Evolutionary conservation across 441 rosid species (phyloP).

Genomic region (Kokia cookei): DNA sequence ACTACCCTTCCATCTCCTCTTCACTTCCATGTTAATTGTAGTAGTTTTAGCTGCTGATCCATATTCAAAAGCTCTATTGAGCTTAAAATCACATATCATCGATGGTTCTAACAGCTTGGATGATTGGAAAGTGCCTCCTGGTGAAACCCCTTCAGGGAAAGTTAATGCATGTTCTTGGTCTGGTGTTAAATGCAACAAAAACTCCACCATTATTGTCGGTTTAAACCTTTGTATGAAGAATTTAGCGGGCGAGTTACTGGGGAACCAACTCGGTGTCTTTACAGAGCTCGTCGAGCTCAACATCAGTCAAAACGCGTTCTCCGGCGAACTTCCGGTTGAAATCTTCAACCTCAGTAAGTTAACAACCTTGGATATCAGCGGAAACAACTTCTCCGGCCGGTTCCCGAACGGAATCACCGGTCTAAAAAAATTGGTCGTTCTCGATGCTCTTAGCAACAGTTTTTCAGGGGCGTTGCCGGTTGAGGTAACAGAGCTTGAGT

Average conservation of each 20-base stretch:
- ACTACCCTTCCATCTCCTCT: constrained; percentile 19
- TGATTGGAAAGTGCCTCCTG: constrained; percentile 60
- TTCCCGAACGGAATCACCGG: constrained; percentile 53
- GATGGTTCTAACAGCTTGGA: constrained; percentile 37
- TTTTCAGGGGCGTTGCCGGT: constrained; percentile 73
- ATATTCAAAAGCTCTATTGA: constrained; percentile 59
- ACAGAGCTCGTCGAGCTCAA: constrained; percentile 63
- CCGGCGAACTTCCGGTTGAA: constrained; percentile 54
- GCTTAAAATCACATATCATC: constrained; percentile 57
- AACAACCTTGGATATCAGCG: constrained; percentile 66
- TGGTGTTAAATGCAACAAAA: constrained; percentile 61
- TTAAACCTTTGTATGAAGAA: constrained; percentile 58
- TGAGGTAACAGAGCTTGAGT: constrained; percentile 43
- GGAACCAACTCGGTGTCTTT: constrained; percentile 41
- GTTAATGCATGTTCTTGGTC: constrained; percentile 82
- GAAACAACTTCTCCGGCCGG: constrained; percentile 74
- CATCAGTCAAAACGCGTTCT: constrained; percentile 71
- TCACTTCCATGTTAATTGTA: constrained; percentile 15
- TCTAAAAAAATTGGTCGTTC: constrained; percentile 38
- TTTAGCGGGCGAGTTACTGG: constrained; percentile 57
- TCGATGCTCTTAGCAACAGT: constrained; percentile 91
- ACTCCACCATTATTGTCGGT: constrained; percentile 45
- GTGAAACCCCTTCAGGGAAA: constrained; percentile 20
- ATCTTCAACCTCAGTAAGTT: constrained; percentile 51
- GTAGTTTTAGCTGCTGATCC: constrained; percentile 39